Evolutionary conservation across 2,329 filamentous ascomycete genomes (phyloP), one percentile per base, ranked within the genome.

Genomic region (Exutisphaerella laricina): DNA sequence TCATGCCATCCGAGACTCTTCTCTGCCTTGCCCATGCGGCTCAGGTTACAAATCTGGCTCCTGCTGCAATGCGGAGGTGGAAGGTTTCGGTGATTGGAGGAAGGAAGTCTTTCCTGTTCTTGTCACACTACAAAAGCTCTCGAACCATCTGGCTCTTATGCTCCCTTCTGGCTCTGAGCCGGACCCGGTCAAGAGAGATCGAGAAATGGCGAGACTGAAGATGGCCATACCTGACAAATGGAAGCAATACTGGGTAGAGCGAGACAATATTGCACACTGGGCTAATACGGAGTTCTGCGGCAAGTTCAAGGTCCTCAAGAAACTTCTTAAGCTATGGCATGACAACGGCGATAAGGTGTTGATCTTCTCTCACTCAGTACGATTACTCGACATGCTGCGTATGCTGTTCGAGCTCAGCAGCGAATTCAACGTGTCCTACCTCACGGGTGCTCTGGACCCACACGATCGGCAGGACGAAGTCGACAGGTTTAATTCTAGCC

Each of bases 221-320:
- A 75, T 79, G 1, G 88, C 86, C 41, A 70, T 89, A 12, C 90
- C 92, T 0, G 72, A 73, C 2, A 5, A 13, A 14, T 96, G 88
- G 86, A 71, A 80, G 56, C 70, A 80, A 14, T 71, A 95, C 0
- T 92, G 88, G 59, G 70, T 72, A 8, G 78, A 83, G 14, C 77
- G 87, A 31, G 87, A 95, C 55, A 86, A 80, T 6, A 83, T 97
- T 45, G 67, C 85, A 38, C 85, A 84, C 55, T 82, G 88, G 38
- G 83, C 88, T 1, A 88, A 95, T 55, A 84, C 87, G 0, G 85
- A 94, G 44, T 96, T 89, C 53, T 98, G 92, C 59, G 92, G 92
- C 3, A 98, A 98, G 66, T 98, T 92, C 92, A 88, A 87, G 59
- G 80, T 98, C 1, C 65, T 98, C 21, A 86, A 82, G 62, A 89